Evolutionary conservation across 805 yeast genomes (phyloP).

Genomic region (Saturnispora silvae): DNA sequence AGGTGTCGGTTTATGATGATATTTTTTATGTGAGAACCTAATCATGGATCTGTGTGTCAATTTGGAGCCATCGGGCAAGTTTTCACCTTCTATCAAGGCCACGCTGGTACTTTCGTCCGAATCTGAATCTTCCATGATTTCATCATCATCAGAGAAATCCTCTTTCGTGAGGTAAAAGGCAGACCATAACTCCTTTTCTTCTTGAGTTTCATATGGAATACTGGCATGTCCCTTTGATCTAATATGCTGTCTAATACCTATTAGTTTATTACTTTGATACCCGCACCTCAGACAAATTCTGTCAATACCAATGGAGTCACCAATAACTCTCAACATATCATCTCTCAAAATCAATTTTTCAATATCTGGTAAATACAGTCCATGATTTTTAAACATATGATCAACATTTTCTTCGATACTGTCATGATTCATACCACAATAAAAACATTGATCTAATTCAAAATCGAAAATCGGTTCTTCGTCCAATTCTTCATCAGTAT

Average conservation of each 20-base stretch:
- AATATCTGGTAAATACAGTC: constrained; percentile 79
- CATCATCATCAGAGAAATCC: background rate
- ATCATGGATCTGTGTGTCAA: constrained; percentile 71
- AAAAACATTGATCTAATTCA: constrained; percentile 37
- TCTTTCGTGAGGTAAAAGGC: constrained; percentile 61
- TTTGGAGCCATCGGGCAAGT: constrained; percentile 62
- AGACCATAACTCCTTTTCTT: constrained; percentile 58
- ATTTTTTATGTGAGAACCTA: constrained; percentile 31
- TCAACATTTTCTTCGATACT: constrained; percentile 37
- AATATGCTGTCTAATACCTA: constrained; percentile 84
- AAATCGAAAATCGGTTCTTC: constrained; percentile 21
- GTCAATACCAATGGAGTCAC: constrained; percentile 69
- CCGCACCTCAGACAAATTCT: constrained; percentile 72
- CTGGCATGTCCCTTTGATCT: constrained; percentile 74
- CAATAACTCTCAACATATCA: constrained; percentile 63
- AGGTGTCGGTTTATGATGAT: constrained; percentile 44
- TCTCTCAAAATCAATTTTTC: constrained; percentile 53
- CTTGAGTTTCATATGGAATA: constrained; percentile 75
- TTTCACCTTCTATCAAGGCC: constrained; percentile 25
- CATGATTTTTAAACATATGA: constrained; percentile 74
- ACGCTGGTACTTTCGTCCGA: constrained; percentile 13
- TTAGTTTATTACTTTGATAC: constrained; percentile 67
- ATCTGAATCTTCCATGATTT: constrained; percentile 11
- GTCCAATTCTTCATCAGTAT: constrained; percentile 12
- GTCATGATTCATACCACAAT: constrained; percentile 33